Percentiles rank a stretch among this genome's conserved stretches.
Evolutionary conservation across 257 asterid genomes (phyloP).

Genomic region (Solanum boliviense): DNA sequence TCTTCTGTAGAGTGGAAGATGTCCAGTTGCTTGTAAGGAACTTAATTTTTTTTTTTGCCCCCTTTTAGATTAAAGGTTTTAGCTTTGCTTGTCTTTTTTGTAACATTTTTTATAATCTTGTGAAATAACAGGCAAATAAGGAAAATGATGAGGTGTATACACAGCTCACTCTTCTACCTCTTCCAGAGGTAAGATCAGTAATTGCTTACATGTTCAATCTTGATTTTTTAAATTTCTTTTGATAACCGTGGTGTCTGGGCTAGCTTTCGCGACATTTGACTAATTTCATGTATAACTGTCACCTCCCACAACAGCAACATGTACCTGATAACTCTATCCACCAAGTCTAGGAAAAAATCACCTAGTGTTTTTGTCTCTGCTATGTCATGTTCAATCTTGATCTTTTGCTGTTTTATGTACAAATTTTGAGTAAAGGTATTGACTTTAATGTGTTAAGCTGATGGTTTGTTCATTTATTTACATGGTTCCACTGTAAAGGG

Average conservation of each 20-base stretch:
- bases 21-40: slow-evolving; percentile 72
- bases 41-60: neutral
- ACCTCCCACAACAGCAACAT: neutral
- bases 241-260: neutral
- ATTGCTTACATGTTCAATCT: neutral
- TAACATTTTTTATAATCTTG: neutral
- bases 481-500: neutral
- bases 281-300: neutral
- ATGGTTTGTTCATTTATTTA: neutral
- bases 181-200: slow-evolving; percentile 48
- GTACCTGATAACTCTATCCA: neutral
- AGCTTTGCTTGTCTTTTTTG: neutral
- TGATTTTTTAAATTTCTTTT: neutral
- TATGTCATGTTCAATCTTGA: neutral
- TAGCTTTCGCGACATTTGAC: neutral
- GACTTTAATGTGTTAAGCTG: neutral
- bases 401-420: neutral
- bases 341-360: neutral
- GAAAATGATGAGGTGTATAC: slow-evolving; percentile 97
- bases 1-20: slow-evolving; percentile 80
- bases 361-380: neutral
- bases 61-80: neutral
- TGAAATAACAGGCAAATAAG: slow-evolving; percentile 66
- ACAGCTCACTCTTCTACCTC: slow-evolving; percentile 74
- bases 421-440: neutral